Conservation (phyloP, 169 alveolate genomes). For the Perkinsus marinus region DNA sequence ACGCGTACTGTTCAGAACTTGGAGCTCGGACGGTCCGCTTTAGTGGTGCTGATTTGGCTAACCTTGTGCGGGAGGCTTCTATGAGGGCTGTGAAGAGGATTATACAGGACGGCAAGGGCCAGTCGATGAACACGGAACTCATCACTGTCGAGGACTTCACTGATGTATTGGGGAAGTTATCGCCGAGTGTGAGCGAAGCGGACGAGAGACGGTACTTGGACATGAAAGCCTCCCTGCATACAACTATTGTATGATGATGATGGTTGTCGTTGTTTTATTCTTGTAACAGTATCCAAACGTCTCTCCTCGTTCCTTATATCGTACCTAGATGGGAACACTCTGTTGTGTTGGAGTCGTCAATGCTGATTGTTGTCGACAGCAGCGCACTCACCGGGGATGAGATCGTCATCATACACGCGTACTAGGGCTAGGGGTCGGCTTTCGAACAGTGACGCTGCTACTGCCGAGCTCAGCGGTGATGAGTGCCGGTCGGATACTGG, state of each 20-base stretch:
- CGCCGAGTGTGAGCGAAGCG: background rate
- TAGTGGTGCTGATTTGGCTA: slow-evolving; percentile 91
- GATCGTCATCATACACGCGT: too few relatives aligned
- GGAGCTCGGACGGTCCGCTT: slow-evolving; percentile 12
- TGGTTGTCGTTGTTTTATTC: too few relatives aligned
- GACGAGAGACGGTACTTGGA: background rate
- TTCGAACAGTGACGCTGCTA: too few relatives aligned
- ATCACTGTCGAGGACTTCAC: background rate
- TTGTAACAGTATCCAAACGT: background rate
- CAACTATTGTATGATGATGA: background rate
- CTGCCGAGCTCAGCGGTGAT: too few relatives aligned
- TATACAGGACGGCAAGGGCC: background rate
- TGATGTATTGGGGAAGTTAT: background rate
- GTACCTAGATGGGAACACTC: too few relatives aligned
- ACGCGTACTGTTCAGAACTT: background rate
- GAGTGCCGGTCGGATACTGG: too few relatives aligned
- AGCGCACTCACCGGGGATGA: too few relatives aligned
- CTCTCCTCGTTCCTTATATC: too few relatives aligned
- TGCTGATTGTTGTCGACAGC: too few relatives aligned
- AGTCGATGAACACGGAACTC: background rate
- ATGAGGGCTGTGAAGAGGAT: slow-evolving; percentile 47
- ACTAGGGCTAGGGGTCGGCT: background rate
- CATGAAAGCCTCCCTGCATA: background rate
- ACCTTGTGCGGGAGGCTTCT: slow-evolving; percentile 82
- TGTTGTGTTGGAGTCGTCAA: too few relatives aligned